Conservation (phyloP, 306 rosid species). For the Corylus avellana region DNA sequence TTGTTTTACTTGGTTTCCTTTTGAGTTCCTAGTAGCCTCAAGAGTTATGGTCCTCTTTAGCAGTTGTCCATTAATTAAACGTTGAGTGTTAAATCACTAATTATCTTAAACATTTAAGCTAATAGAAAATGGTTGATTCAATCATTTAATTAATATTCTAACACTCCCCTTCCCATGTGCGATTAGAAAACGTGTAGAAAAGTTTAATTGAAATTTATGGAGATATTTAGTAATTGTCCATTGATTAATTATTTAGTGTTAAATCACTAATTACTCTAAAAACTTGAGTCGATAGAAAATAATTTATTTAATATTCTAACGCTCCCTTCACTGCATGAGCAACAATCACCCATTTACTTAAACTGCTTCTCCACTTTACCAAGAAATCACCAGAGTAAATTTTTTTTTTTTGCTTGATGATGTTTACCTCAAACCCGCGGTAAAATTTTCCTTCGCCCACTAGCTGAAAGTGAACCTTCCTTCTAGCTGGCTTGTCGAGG, state of each 20-base stretch:
- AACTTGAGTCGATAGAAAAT: too few relatives aligned
- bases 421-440: conserved; percentile 65
- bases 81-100: not conserved
- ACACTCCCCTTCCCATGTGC: too few relatives aligned
- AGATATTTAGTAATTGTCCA: not conserved
- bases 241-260: not conserved
- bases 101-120: too few relatives aligned
- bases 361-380: not conserved
- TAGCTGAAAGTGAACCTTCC: conserved; percentile 60
- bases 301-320: too few relatives aligned
- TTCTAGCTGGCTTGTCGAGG: conserved; percentile 77
- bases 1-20: not conserved
- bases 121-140: too few relatives aligned
- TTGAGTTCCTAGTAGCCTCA: not conserved
- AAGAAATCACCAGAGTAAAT: not conserved
- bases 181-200: too few relatives aligned
- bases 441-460: conserved; percentile 74
- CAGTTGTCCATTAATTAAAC: not conserved
- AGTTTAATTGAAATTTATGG: not conserved
- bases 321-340: too few relatives aligned
- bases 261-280: too few relatives aligned
- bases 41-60: not conserved
- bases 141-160: too few relatives aligned
- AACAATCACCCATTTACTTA: not conserved
- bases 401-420: not conserved